A percentile compares a stretch with the other conserved stretches of the same genome.
These are phyloP conservation scores for Dryadomyces sulphureus DNA, from an alignment of 2,329 filamentous ascomycete species.

Conservation along the genomic window DNA sequence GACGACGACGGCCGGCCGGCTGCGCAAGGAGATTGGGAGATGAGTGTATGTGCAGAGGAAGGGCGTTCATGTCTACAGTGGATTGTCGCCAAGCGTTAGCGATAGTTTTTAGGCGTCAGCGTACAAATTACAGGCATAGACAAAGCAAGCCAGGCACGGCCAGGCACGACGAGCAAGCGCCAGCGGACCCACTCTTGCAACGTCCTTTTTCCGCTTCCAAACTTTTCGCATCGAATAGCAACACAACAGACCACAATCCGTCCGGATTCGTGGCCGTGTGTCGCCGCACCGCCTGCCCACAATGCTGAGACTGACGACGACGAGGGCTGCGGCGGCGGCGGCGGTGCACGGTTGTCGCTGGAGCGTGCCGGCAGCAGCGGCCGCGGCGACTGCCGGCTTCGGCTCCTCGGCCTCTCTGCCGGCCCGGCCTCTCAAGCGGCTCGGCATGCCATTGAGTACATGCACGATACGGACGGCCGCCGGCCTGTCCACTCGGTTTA, in stretches of 20 bases:
- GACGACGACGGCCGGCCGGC: conserved; percentile 16
- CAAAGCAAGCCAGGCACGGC: too few species aligned
- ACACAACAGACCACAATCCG: neutral
- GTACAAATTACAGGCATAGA: too few species aligned
- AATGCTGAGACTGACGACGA: conserved; percentile 9
- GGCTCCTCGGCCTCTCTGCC: neutral
- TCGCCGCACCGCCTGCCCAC: neutral
- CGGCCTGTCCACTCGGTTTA: too few species aligned
- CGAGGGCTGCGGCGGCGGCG: neutral
- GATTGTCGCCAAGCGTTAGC: too few species aligned
- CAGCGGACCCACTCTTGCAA: too few species aligned
- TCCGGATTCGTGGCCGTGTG: neutral
- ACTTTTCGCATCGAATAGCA: neutral
- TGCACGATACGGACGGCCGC: too few species aligned
- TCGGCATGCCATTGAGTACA: too few species aligned
- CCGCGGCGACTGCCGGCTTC: neutral
- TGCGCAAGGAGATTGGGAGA: conserved; percentile 18
- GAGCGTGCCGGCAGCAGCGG: neutral
- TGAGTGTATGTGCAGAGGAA: neutral
- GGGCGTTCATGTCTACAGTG: too few species aligned
- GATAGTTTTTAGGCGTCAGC: too few species aligned
- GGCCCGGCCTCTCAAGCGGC: neutral
- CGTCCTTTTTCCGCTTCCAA: neutral
- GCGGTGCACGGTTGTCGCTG: neutral
- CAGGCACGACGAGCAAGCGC: too few species aligned